A percentile compares a stretch with the other conserved stretches of the same genome.
These are phyloP conservation scores for Naganishia onofrii DNA, from an alignment of 768 basidiomycete species.

Conservation along the genomic window DNA sequence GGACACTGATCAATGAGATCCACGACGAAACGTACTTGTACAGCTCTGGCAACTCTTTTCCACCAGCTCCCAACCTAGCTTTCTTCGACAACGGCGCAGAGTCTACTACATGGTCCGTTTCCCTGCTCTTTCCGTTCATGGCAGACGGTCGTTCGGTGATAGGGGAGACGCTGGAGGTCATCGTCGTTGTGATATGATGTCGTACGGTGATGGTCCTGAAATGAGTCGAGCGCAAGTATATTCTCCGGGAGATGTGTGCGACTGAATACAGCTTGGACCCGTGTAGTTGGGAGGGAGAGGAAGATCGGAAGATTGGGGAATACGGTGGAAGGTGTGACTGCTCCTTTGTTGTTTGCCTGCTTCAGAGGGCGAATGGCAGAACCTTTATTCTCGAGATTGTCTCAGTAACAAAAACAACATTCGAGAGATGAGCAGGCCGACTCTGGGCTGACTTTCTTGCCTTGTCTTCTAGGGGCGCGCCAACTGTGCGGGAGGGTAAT, in stretches of 20 bases:
- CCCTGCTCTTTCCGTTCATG: slow-evolving; percentile 6
- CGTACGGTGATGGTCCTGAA: no score
- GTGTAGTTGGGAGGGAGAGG: no score
- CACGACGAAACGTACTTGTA: slow-evolving; percentile 42
- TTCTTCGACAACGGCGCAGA: neutral
- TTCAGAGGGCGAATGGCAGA: neutral
- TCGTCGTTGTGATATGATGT: neutral
- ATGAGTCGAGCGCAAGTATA: no score
- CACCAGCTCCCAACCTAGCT: slow-evolving; percentile 43
- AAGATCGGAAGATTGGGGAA: no score
- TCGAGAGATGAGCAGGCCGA: neutral
- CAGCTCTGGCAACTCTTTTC: slow-evolving; percentile 44
- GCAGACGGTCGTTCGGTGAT: neutral
- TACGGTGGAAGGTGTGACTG: no score
- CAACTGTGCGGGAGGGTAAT: neutral
- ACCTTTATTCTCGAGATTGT: neutral
- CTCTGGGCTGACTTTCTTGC: neutral
- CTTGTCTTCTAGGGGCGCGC: neutral
- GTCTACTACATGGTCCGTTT: neutral
- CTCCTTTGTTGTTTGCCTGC: neutral
- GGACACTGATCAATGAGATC: no score
- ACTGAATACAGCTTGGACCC: no score
- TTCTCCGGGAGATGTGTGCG: no score
- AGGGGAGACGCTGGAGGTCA: slow-evolving; percentile 13
- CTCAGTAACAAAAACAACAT: slow-evolving; percentile 10